phyloP scores from a whole-genome alignment of 805 yeast genomes.

The Ogataea ramenticola region DNA sequence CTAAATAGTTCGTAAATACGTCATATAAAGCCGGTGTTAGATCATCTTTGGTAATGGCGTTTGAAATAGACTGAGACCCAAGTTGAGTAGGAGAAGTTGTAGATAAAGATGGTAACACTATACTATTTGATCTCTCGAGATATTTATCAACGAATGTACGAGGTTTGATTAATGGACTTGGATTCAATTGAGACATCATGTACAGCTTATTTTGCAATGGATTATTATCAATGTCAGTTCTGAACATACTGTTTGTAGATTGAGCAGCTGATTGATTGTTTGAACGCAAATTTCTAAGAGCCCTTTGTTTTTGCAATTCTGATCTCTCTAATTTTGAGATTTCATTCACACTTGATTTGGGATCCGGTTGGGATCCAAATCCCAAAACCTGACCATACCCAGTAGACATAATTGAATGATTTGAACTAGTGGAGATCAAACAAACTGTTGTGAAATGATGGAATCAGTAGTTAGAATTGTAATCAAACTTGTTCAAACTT shows the following conservation, averaged over 20 bases:
- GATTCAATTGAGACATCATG: background rate
- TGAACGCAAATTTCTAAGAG: slow-evolving; percentile 11
- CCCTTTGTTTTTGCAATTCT: slow-evolving; percentile 21
- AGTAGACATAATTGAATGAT: slow-evolving; percentile 15
- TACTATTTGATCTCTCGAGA: slow-evolving; percentile 10
- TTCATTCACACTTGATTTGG: slow-evolving; percentile 3
- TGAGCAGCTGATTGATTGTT: background rate
- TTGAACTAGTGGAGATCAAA: no score
- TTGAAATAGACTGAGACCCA: slow-evolving; percentile 58
- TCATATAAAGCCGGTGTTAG: slow-evolving; percentile 50
- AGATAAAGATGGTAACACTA: slow-evolving; percentile 41
- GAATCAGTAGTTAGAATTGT: no score
- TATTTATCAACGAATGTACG: slow-evolving; percentile 8
- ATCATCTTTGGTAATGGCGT: slow-evolving; percentile 51
- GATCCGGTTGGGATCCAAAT: background rate
- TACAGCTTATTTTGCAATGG: background rate
- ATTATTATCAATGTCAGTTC: background rate
- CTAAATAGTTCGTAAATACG: slow-evolving; percentile 49
- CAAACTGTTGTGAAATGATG: no score
- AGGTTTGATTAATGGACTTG: slow-evolving; percentile 13
- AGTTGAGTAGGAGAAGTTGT: slow-evolving; percentile 46
- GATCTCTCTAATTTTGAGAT: slow-evolving; percentile 13
- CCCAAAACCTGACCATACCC: slow-evolving; percentile 21
- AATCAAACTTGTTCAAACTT: no score
- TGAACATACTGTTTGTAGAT: background rate